Conservation (phyloP, 208 protist species). For the Strigomonas galati region DNA sequence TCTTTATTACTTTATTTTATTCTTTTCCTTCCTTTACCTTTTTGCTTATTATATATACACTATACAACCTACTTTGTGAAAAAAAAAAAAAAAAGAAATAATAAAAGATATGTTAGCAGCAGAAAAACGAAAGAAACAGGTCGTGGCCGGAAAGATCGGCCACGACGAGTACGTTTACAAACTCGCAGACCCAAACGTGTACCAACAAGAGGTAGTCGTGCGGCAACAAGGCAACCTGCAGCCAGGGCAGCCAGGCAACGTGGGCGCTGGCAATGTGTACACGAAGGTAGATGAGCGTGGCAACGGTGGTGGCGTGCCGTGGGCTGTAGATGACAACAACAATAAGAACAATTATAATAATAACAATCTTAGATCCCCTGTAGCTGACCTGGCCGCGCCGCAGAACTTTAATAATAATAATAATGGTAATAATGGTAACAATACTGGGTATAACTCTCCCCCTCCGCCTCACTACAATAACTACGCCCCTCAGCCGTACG, state of each 20-base stretch:
- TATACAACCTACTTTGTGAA: background rate
- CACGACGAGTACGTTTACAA: constrained; percentile 77
- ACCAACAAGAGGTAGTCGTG: constrained; percentile 18
- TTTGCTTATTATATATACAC: constrained; percentile 6
- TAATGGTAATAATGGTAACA: constrained; percentile 2
- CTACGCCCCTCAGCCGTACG: background rate
- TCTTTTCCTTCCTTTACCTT: constrained; percentile 7
- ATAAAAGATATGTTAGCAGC: constrained; percentile 21
- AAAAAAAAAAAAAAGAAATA: constrained; percentile 13
- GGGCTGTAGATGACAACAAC: constrained; percentile 18
- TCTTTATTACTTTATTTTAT: constrained; percentile 11
- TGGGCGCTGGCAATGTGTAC: constrained; percentile 13
- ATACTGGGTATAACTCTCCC: background rate
- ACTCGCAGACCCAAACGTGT: constrained; percentile 33
- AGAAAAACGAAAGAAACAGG: constrained; percentile 50
- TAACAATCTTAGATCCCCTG: background rate
- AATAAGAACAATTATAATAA: constrained; percentile 15
- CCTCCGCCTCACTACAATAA: background rate
- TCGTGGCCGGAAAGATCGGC: constrained; percentile 76
- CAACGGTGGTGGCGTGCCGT: constrained; percentile 17
- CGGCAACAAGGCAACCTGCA: constrained; percentile 29
- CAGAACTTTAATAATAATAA: constrained; percentile 4
- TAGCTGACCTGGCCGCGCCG: background rate
- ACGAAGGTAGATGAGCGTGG: background rate
- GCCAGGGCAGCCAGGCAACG: constrained; percentile 8